A percentile compares a stretch with the other conserved stretches of the same genome.
These are phyloP conservation scores for Irpex sp. DNA, from an alignment of 1,284 basidiomycete genomes.

Conservation along the genomic window DNA sequence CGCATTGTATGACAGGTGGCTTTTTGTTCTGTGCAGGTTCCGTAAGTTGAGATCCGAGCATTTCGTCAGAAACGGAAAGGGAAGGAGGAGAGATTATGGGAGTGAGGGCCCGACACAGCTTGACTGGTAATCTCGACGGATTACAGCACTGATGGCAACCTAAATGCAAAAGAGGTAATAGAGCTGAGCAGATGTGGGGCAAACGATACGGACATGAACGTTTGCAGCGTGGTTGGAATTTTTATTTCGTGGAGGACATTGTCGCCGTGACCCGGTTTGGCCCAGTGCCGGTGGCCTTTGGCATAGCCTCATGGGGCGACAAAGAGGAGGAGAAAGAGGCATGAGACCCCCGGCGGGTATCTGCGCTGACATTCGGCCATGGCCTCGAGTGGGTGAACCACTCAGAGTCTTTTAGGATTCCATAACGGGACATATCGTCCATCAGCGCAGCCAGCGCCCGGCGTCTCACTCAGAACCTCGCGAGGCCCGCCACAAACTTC, in stretches of 20 bases:
- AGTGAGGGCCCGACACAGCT: conserved; percentile 24
- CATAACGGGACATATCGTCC: neutral
- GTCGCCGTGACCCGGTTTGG: too few relatives aligned
- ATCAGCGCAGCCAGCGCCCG: neutral
- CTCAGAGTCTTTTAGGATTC: conserved; percentile 1
- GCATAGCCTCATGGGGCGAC: conserved; percentile 5
- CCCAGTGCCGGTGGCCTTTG: neutral
- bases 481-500: neutral
- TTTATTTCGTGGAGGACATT: neutral
- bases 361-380: neutral
- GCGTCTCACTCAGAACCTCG: neutral
- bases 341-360: neutral
- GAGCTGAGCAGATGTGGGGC: neutral
- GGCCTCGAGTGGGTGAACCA: neutral
- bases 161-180: neutral
- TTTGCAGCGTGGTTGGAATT: neutral
- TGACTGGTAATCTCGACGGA: too few relatives aligned
- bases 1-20: conserved; percentile 29
- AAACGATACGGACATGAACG: neutral
- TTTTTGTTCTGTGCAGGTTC: conserved; percentile 28
- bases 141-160: neutral
- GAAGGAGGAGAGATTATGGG: conserved; percentile 27
- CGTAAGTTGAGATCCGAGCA: conserved; percentile 35
- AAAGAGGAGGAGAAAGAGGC: neutral
- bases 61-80: conserved; percentile 22